A percentile compares a stretch with the other conserved stretches of the same genome.
These are phyloP conservation scores for Suhomyces tanzawaensis DNA, from an alignment of 805 yeast species.

Conservation along the genomic window DNA sequence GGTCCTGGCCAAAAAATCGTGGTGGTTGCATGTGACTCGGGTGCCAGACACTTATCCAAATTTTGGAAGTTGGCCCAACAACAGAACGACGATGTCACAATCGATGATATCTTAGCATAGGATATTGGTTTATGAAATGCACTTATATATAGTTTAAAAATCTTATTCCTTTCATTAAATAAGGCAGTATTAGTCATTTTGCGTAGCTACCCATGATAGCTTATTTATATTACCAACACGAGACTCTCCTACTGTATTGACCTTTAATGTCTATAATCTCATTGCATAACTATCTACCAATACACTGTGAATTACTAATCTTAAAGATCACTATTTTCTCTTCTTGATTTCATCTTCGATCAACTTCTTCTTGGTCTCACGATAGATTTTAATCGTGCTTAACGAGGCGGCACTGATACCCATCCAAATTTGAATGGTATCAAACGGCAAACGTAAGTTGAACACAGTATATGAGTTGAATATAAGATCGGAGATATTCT, in stretches of 20 bases:
- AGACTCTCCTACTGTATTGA: too few species aligned
- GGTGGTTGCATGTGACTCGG: constrained; percentile 89
- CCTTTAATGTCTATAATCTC: too few species aligned
- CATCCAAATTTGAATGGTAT: constrained; percentile 45
- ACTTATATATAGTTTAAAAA: too few species aligned
- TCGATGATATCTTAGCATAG: constrained; percentile 29
- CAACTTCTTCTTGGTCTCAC: constrained; percentile 35
- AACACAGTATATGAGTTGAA: constrained; percentile 44
- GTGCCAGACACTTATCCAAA: constrained; percentile 84
- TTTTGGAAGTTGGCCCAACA: constrained; percentile 77
- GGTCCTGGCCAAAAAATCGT: constrained; percentile 69
- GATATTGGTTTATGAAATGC: too few species aligned
- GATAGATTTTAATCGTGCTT: constrained; percentile 36
- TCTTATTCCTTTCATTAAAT: too few species aligned
- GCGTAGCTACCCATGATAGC: too few species aligned
- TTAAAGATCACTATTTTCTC: too few species aligned
- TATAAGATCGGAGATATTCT: constrained; percentile 37
- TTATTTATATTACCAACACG: too few species aligned
- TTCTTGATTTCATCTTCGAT: constrained; percentile 11
- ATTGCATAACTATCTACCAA: too few species aligned
- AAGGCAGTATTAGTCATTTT: too few species aligned
- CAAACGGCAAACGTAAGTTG: constrained; percentile 32
- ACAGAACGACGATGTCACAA: constrained; percentile 31
- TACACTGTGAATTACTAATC: background rate
- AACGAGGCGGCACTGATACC: constrained; percentile 41